These are phyloP conservation scores for Turnera subulata DNA, from an alignment of 345 rosid genomes.

Conservation along the genomic window DNA sequence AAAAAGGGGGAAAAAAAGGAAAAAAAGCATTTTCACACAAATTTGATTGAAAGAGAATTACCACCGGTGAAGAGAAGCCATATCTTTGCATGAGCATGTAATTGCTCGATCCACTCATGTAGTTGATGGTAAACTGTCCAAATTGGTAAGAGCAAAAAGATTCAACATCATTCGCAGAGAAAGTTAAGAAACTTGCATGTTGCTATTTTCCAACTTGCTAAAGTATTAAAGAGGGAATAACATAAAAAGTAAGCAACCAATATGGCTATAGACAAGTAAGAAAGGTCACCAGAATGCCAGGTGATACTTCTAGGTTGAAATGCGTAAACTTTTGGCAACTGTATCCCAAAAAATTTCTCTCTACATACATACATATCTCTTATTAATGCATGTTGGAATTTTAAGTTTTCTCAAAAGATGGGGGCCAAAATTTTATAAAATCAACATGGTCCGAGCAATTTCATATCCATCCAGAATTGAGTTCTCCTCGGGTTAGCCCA, in stretches of 20 bases:
- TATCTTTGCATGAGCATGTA: slow-evolving; percentile 76
- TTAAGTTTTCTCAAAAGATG: too few relatives aligned
- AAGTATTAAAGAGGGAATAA: neutral
- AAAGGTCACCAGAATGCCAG: neutral
- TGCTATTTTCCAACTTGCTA: neutral
- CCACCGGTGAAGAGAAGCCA: slow-evolving; percentile 88
- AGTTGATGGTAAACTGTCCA: slow-evolving; percentile 77
- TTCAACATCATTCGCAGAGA: neutral
- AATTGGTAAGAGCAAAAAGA: neutral
- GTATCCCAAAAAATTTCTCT: neutral
- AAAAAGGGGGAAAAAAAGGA: neutral
- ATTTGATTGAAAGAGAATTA: slow-evolving; percentile 30
- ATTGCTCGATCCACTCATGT: slow-evolving; percentile 62
- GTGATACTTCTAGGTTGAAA: neutral
- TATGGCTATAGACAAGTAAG: too few relatives aligned
- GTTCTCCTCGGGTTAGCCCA: too few relatives aligned
- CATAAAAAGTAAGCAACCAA: neutral
- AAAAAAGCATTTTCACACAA: neutral
- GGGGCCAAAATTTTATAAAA: too few relatives aligned
- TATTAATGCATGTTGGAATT: too few relatives aligned
- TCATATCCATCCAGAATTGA: too few relatives aligned
- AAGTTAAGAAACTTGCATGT: neutral
- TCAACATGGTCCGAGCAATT: too few relatives aligned
- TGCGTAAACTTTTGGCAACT: neutral
- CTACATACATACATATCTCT: too few relatives aligned